Base-by-base conservation (phyloP, 306 rosid species). In the Oxytropis ochrocephala region DNA sequence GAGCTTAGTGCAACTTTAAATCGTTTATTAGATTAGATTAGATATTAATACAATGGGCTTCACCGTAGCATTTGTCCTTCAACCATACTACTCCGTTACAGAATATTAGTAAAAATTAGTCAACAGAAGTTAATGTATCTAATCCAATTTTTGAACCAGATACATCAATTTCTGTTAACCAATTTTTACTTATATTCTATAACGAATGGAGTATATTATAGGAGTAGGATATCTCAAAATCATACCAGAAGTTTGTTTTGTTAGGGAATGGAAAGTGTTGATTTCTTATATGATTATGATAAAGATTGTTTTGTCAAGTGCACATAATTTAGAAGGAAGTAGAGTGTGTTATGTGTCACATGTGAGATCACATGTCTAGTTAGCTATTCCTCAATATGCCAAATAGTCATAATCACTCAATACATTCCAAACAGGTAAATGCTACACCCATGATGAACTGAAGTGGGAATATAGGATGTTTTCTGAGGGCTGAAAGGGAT, bases 321-420 rank as follows among this genome's bases (percentile, higher is more conserved):
- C 46, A 49, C 33, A 44, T 50, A 50, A 29, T 11, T 70, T 70
- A 42, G 59, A 58, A 73, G 1, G 73, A 59, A 27, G 73, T 51
- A 10, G 39, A 24, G 29, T 24, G 29, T 24, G 3, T 24, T 24
- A 24, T 24, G 50, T 57, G 14, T 70, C 72, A 70, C 84, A 80
- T 70, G 84, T 70, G 81, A 60, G 44, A 76, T 80, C 81, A 80
- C 81, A 76, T 75, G 84, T 11, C 24, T 65, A 24, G 38, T 65
- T 75, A 70, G 38, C 70, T 75, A 70, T 67, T 64, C 70, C 30
- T 70, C 72, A 80, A 75, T 71, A 80, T 64, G 48, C 77, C 32
- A 60, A 75, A 29, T 36, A 44, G 57, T 5, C 39, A 24, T 24
- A 24, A 2, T 24, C 29, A 24, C 3, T 53, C 27, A 41, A 39